Base-by-base conservation (phyloP, 1,284 basidiomycete genomes). In the Mixia osmundae region DNA sequence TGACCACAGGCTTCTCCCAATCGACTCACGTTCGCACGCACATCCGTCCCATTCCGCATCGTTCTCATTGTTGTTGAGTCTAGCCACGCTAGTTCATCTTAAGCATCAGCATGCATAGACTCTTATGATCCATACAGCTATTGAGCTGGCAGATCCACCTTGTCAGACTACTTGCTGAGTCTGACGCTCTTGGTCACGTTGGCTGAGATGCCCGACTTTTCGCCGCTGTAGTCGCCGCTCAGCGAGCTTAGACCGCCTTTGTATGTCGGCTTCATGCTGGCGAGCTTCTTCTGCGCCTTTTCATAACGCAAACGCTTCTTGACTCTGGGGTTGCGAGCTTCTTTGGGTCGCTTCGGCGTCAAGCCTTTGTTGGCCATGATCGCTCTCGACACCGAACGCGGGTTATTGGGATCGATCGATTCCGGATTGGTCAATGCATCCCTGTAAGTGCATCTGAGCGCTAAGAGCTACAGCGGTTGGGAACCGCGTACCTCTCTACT, bases 311-410 rank as follows among this genome's bases (percentile, higher is more conserved):
- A 66, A 33, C 78, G 68, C 58, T 94, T 94, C 68, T 91, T 94
- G 58, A 94, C 83, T 48, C 85, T 72, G 22, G 85, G 83, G 59
- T 94, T 94, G 47, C 83, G 77, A 26, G 80, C 77, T 37, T 58
- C 52, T 60, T 91, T 91, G 34, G 73, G 61, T 36, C 85, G 70
- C 46, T 67, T 48, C 2, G 85, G 83, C 12, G 83, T 91, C 42
- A 94, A 69, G 40, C 87, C 85, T 50, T 73, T 76, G 66, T 94
- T 94, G 53, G 75, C 72, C 50, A 89, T 65, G 50, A 94, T 94
- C 5, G 79, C 72, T 11, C 80, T 71, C 3, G 80, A 82, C 43
- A 87, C 68, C 3, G 72, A 69, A 23, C 87, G 74, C 29, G 83
- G 87, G 4, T 79, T 79, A 32, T 62, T 61, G 18, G 63, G 42